phyloP scores from a whole-genome alignment of 805 yeast genomes.

The Sugiyamaella qingdaonensis region DNA sequence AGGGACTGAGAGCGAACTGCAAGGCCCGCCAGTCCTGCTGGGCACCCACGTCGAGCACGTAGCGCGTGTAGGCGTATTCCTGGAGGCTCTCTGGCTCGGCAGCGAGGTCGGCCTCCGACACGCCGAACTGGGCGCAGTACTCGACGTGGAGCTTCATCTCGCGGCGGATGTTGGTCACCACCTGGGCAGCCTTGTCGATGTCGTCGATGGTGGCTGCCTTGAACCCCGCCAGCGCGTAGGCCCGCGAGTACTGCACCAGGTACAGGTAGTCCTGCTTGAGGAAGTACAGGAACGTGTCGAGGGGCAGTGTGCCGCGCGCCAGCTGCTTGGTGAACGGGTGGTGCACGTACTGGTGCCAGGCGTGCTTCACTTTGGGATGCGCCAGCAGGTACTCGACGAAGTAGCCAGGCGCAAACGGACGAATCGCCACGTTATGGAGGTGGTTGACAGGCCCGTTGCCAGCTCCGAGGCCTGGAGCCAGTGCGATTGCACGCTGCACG shows the following conservation, averaged over 20 bases:
- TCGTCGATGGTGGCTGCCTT: constrained; percentile 54
- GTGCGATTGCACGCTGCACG: constrained; percentile 59
- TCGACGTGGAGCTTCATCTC: constrained; percentile 56
- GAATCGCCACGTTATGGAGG: constrained; percentile 35
- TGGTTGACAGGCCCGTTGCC: constrained; percentile 81
- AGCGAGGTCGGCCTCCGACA: constrained; percentile 39
- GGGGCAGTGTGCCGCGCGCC: constrained; percentile 49
- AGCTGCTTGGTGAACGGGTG: constrained; percentile 59
- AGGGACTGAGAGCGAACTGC: constrained; percentile 68
- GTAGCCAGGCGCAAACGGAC: constrained; percentile 34
- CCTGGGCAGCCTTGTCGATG: constrained; percentile 40
- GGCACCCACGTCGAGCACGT: constrained; percentile 50
- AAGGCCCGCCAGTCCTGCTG: constrained; percentile 59
- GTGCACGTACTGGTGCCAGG: constrained; percentile 55
- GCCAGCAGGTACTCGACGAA: constrained; percentile 48
- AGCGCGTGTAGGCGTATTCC: constrained; percentile 57
- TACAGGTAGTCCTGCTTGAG: constrained; percentile 66
- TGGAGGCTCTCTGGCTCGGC: constrained; percentile 51
- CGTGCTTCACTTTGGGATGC: constrained; percentile 52
- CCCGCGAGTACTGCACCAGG: constrained; percentile 60
- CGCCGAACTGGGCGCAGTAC: constrained; percentile 44
- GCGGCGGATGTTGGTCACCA: constrained; percentile 46
- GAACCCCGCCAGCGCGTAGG: constrained; percentile 60
- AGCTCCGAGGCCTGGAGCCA: constrained; percentile 42
- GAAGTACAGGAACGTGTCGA: constrained; percentile 49